Evolutionary conservation across 2,329 filamentous ascomycete genomes (phyloP), one percentile per base, ranked within the genome.

Genomic region (Pezicula carpinea): DNA sequence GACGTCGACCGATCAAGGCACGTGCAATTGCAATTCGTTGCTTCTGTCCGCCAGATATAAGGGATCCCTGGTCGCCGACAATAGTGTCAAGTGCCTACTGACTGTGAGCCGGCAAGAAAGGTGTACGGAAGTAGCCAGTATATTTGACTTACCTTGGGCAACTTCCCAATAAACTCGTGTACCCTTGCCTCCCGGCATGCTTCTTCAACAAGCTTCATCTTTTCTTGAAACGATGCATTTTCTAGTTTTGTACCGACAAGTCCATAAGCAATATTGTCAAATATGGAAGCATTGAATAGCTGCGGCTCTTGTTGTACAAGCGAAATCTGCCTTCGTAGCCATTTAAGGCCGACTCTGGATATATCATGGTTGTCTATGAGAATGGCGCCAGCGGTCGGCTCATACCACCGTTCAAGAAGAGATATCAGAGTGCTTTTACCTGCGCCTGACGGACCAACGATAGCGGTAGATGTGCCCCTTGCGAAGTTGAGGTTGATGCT

Each of bases 381-480:
- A 1, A 97, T 82, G 17, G 77, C 69, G 18, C 93, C 93, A 22
- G 78, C 79, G 32, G 96, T 87, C 0, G 92, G 92, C 48, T 90
- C 82, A 64, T 99, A 99, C 66, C 97, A 97, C n/a, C 93, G 82
- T 68, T 97, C 92, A 1, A 97, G 83, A 15, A 97, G 74, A 10
- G 91, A 92, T 23, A 97, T 86, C 52, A 97, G 91, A 0, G 93
- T 97, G 59, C 86, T 92, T 69, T 97, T 99, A 41, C 93, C 93
- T 34, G 87, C 95, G 10, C 92, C 93, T 8, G 92, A 97, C 0
- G 92, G 89, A 47, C 93, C 93, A 6, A 99, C 93, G 6, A 99
- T 73, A 1, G 93, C 93, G 2, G 92, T 96, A 15, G 87, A 90
- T 70, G 96, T 95, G 17, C 92, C 91, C 3, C 90, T 87, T 2